Evolutionary conservation across 768 basidiomycete genomes (phyloP).

Genomic region (Podaxis sp.): DNA sequence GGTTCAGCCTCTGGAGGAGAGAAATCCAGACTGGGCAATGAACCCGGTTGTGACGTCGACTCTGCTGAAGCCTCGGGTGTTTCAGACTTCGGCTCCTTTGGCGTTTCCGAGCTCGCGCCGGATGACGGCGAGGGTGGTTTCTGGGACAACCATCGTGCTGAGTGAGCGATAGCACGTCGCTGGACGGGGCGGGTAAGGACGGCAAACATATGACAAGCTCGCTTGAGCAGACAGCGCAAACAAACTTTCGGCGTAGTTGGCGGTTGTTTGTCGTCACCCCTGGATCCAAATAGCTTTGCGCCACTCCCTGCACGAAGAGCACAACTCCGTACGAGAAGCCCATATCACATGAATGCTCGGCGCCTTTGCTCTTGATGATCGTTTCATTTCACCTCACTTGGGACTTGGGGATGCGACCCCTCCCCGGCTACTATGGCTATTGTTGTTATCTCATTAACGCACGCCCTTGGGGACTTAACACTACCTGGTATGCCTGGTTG

Average conservation of each 20-base stretch:
- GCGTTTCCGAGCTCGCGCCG: conserved; percentile 8
- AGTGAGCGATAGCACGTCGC: conserved; percentile 26
- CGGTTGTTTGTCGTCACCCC: neutral
- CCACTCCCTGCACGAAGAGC: neutral
- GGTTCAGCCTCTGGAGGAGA: conserved; percentile 46
- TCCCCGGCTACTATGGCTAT: no score
- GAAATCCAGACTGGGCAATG: conserved; percentile 60
- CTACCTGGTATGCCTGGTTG: no score
- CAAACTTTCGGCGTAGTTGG: conserved; percentile 3
- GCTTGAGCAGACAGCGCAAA: conserved; percentile 1
- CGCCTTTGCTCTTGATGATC: neutral
- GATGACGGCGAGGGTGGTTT: conserved; percentile 18
- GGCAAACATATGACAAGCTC: conserved; percentile 22
- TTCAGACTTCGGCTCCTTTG: conserved; percentile 15
- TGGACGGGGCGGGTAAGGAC: conserved; percentile 30
- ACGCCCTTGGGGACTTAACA: no score
- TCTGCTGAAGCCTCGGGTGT: conserved; percentile 17
- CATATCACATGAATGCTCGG: neutral
- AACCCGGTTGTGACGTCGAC: conserved; percentile 12
- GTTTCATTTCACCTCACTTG: neutral
- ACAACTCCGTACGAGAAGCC: no score
- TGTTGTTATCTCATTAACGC: no score
- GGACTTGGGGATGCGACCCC: neutral
- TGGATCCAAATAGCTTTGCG: neutral
- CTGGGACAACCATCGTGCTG: conserved; percentile 32